Percentiles rank a stretch among this genome's conserved stretches.
These are phyloP conservation scores for Candida sojae DNA, from an alignment of 1,139 yeast species.

Conservation along the genomic window DNA sequence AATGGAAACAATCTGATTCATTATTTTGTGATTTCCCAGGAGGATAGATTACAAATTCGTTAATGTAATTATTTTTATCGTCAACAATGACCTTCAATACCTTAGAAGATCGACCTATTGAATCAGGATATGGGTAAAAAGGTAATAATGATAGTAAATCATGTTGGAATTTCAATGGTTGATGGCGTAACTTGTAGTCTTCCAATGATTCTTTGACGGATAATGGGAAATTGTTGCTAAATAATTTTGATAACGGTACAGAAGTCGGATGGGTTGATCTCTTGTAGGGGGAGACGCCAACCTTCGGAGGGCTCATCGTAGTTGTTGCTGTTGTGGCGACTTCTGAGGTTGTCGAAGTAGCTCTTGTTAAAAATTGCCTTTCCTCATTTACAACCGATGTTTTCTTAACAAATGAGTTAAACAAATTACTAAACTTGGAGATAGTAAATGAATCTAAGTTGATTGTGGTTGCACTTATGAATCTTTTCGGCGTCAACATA, in stretches of 20 bases:
- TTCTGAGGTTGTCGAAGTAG: background rate
- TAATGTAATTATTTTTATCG: constrained; percentile 47
- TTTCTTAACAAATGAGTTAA: constrained; percentile 1
- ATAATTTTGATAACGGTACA: constrained; percentile 53
- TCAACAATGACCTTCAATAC: constrained; percentile 43
- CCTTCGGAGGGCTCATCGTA: background rate
- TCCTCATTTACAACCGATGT: background rate
- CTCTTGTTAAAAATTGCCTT: background rate
- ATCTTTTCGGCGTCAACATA: constrained; percentile 4
- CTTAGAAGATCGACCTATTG: constrained; percentile 30
- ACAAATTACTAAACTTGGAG: background rate
- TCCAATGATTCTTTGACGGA: constrained; percentile 49
- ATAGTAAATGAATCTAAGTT: constrained; percentile 5
- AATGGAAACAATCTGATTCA: constrained; percentile 42
- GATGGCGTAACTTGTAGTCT: constrained; percentile 47
- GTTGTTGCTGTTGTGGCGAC: background rate
- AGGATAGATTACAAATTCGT: constrained; percentile 64
- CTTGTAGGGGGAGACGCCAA: constrained; percentile 24
- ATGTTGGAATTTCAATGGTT: constrained; percentile 51
- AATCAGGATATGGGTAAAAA: constrained; percentile 37
- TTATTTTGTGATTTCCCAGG: constrained; percentile 29
- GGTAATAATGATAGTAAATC: constrained; percentile 48
- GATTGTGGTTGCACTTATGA: background rate
- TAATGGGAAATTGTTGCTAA: constrained; percentile 60
- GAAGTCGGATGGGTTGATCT: constrained; percentile 66